phyloP scores from a whole-genome alignment of 345 rosid species.

The Viola odorata region DNA sequence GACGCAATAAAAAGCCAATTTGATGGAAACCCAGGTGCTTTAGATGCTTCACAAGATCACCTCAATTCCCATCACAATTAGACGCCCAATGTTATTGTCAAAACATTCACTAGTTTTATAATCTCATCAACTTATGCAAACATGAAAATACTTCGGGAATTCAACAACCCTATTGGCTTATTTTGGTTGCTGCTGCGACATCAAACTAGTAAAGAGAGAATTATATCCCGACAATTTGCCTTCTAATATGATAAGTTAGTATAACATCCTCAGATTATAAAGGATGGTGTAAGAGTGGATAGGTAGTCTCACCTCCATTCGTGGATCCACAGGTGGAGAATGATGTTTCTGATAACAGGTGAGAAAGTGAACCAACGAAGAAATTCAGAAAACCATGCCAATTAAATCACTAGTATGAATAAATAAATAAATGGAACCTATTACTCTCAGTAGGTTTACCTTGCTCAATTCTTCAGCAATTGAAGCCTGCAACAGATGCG shows the following conservation, averaged over 20 bases:
- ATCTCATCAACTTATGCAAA: not conserved
- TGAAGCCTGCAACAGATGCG: not conserved
- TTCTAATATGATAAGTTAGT: too few relatives aligned
- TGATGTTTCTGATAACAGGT: slow-evolving; percentile 9
- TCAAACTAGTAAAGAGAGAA: too few relatives aligned
- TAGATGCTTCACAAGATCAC: too few relatives aligned
- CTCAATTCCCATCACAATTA: too few relatives aligned
- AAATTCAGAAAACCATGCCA: not conserved
- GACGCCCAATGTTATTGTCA: too few relatives aligned
- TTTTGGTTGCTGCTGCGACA: too few relatives aligned
- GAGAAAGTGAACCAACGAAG: not conserved
- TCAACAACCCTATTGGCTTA: not conserved
- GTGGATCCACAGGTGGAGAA: slow-evolving; percentile 15
- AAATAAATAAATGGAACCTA: not conserved
- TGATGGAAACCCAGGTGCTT: too few relatives aligned
- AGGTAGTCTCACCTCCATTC: slow-evolving; percentile 51
- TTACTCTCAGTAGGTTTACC: slow-evolving; percentile 1
- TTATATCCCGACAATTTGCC: too few relatives aligned
- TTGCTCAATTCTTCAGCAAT: slow-evolving; percentile 6
- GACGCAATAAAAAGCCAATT: not conserved
- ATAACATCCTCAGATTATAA: not conserved
- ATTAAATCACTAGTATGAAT: not conserved
- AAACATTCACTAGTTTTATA: too few relatives aligned
- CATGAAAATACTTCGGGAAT: not conserved
- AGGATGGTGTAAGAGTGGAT: not conserved